phyloP scores from a whole-genome alignment of 148 eudicot genomes.

The Persicaria tinctoria region DNA sequence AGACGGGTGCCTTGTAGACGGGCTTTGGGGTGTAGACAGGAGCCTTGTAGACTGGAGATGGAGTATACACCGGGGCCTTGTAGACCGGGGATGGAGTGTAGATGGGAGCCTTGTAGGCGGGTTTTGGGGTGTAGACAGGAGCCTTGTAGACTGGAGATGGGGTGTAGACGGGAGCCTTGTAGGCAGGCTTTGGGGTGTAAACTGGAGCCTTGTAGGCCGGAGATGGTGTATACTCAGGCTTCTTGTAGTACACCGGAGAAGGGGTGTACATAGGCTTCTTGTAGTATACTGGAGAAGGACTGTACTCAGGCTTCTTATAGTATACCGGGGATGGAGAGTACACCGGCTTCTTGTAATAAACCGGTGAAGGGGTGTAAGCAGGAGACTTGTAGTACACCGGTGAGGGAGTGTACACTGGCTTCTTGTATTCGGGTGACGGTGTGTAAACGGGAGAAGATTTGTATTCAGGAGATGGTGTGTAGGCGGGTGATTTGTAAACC shows the following conservation, averaged over 20 bases:
- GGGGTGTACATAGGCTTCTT: background rate
- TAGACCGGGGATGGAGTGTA: background rate
- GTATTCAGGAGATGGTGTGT: background rate
- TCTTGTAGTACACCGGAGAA: background rate
- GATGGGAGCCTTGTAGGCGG: background rate
- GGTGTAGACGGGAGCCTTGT: background rate
- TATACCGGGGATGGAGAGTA: background rate
- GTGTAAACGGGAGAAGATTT: background rate
- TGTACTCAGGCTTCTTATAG: background rate
- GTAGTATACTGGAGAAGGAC: background rate
- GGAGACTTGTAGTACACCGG: background rate
- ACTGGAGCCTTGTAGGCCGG: no score
- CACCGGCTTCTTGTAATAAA: background rate
- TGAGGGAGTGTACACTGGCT: background rate
- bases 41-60: background rate
- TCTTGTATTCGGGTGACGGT: background rate
- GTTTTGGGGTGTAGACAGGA: background rate
- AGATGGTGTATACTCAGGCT: background rate
- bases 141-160: background rate
- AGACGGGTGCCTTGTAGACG: background rate
- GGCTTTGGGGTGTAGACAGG: background rate
- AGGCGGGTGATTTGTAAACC: background rate
- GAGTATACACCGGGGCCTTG: background rate
- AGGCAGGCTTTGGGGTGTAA: background rate
- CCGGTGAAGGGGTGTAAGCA: background rate